Conservation (phyloP, 768 basidiomycete species). For the Suillus variegatus region DNA sequence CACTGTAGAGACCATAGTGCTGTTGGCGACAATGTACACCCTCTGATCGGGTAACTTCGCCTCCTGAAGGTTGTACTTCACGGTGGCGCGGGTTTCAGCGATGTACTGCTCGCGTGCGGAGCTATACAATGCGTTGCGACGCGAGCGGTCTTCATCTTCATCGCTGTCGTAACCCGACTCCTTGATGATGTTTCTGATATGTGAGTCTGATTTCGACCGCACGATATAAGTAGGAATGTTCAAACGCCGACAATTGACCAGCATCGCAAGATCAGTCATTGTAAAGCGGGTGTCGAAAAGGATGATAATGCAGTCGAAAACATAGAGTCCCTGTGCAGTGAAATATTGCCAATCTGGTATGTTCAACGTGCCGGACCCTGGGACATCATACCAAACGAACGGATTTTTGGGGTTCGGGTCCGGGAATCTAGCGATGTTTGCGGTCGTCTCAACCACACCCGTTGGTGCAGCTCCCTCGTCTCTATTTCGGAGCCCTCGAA, state of each 20-base stretch:
- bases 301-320: conserved; percentile 20
- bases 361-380: conserved; percentile 28
- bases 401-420: conserved; percentile 21
- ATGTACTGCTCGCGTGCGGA: conserved; percentile 24
- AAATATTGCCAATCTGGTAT: conserved; percentile 31
- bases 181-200: conserved; percentile 18
- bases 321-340: conserved; percentile 27
- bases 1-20: conserved; percentile 14
- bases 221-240: conserved; percentile 19
- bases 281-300: conserved; percentile 22
- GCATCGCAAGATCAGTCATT: conserved; percentile 17
- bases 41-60: conserved; percentile 21
- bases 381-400: conserved; percentile 32
- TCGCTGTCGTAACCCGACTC: conserved; percentile 14
- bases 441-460: conserved; percentile 28
- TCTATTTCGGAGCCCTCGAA: conserved; percentile 27
- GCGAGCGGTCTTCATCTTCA: conserved; percentile 16
- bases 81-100: conserved; percentile 17
- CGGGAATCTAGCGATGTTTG: conserved; percentile 20
- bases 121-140: conserved; percentile 10
- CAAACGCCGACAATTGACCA: conserved; percentile 16
- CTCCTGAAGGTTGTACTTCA: conserved; percentile 16
- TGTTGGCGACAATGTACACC: conserved; percentile 24
- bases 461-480: conserved; percentile 23
- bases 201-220: conserved; percentile 20